Conservation (phyloP, 1,284 basidiomycete species). For the Wolfiporia cocos region DNA sequence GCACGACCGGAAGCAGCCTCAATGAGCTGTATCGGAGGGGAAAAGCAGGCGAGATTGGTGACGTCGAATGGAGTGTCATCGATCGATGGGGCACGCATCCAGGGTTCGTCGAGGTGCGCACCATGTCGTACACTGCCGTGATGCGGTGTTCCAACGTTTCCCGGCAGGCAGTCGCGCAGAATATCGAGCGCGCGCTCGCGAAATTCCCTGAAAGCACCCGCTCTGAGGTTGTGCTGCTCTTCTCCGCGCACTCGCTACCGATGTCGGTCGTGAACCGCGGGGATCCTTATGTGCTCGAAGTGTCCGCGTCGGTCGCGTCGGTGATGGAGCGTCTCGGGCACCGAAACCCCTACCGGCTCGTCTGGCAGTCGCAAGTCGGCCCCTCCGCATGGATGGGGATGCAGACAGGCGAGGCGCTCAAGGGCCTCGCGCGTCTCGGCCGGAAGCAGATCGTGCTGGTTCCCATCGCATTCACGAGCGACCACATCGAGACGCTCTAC, state of each 20-base stretch:
- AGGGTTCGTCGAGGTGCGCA: conserved; percentile 84
- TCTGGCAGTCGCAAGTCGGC: conserved; percentile 98
- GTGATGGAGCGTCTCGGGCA: conserved; percentile 85
- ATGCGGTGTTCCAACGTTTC: neutral
- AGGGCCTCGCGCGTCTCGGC: conserved; percentile 87
- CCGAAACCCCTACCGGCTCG: conserved; percentile 83
- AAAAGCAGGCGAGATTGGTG: conserved; percentile 48
- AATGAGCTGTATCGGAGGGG: conserved; percentile 84
- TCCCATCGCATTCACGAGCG: conserved; percentile 97
- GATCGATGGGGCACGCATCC: conserved; percentile 97
- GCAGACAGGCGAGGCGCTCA: conserved; percentile 89
- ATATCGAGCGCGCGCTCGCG: conserved; percentile 79
- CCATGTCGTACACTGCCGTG: neutral
- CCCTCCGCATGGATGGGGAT: conserved; percentile 98
- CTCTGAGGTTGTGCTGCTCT: conserved; percentile 78
- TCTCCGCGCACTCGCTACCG: conserved; percentile 97
- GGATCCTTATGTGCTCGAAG: conserved; percentile 95
- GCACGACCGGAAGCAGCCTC: conserved; percentile 94
- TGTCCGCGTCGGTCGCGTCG: conserved; percentile 87
- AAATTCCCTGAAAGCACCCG: conserved; percentile 74
- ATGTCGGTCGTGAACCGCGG: conserved; percentile 98
- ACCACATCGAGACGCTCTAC: conserved; percentile 98
- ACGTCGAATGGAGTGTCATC: conserved; percentile 94
- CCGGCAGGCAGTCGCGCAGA: conserved; percentile 80
- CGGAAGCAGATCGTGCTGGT: conserved; percentile 87